These are phyloP conservation scores for Oehlia diaphana DNA, from an alignment of 192 early-diverging fungal species.

Conservation along the genomic window DNA sequence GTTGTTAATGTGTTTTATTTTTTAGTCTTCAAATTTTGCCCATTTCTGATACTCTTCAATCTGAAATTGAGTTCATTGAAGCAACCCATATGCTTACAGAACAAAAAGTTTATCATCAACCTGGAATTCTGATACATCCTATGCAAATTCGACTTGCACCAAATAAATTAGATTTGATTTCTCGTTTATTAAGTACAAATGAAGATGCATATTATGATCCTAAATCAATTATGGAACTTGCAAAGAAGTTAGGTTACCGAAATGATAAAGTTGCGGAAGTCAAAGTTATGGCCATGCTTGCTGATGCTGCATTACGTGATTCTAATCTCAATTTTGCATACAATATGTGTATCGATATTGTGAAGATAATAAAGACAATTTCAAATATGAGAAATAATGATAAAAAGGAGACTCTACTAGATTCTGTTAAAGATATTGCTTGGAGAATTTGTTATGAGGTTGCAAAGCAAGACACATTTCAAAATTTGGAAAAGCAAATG, in stretches of 20 bases:
- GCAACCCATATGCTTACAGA: constrained; percentile 64
- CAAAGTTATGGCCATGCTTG: constrained; percentile 60
- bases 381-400: neutral
- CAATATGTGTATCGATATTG: constrained; percentile 57
- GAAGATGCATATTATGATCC: constrained; percentile 50
- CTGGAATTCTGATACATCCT: constrained; percentile 60
- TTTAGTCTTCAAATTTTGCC: constrained; percentile 64
- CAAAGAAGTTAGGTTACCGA: constrained; percentile 50
- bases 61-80: constrained; percentile 68
- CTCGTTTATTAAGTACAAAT: constrained; percentile 55
- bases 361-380: constrained; percentile 47
- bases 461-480: constrained; percentile 43
- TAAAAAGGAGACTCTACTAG: neutral
- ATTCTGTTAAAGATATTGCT: constrained; percentile 23
- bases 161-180: constrained; percentile 62
- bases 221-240: constrained; percentile 56
- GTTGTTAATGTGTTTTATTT: neutral
- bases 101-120: constrained; percentile 48
- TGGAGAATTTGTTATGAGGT: constrained; percentile 46
- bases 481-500: constrained; percentile 47
- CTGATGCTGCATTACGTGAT: constrained; percentile 59
- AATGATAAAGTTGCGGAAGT: constrained; percentile 52
- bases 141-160: constrained; percentile 67
- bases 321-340: constrained; percentile 54
- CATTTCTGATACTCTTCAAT: constrained; percentile 49